These are phyloP conservation scores for Sporothrix humicola DNA, from an alignment of 2,329 filamentous ascomycete species.

Conservation along the genomic window DNA sequence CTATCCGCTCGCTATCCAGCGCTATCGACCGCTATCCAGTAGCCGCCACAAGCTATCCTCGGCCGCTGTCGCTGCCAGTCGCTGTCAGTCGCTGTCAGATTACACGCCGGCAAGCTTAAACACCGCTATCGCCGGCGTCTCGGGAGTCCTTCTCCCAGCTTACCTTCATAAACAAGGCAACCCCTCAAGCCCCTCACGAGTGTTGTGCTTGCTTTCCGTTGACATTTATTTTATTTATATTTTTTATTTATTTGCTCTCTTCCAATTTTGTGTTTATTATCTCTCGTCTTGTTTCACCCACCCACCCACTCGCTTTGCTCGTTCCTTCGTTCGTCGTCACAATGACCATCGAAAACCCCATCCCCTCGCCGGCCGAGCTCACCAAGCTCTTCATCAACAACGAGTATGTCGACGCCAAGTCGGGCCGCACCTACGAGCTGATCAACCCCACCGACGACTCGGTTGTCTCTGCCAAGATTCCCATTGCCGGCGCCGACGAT, in stretches of 20 bases:
- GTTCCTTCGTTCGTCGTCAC: background rate
- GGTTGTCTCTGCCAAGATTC: background rate
- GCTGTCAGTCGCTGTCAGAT: too few relatives aligned
- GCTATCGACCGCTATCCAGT: conserved; percentile 11
- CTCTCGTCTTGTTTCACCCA: background rate
- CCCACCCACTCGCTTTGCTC: background rate
- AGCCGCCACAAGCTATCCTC: background rate
- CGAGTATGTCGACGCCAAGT: conserved; percentile 30
- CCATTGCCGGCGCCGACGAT: conserved; percentile 29
- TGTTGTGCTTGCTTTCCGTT: background rate
- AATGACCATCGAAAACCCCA: conserved; percentile 12
- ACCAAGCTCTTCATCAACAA: conserved; percentile 35
- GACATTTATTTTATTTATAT: background rate
- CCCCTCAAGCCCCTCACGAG: conserved; percentile 1
- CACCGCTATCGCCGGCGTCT: conserved; percentile 4
- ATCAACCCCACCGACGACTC: conserved; percentile 31
- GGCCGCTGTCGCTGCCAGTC: background rate
- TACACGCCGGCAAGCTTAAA: background rate
- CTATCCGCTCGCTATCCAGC: conserved; percentile 9
- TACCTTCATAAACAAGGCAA: conserved; percentile 5
- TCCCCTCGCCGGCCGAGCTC: conserved; percentile 19
- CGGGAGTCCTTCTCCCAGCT: background rate
- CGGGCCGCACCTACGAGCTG: conserved; percentile 12
- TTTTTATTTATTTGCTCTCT: background rate
- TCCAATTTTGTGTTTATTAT: background rate